Evolutionary conservation across 192 early-diverging fungal species (phyloP), one percentile per base, ranked within the genome.

Genomic region (Coemansia sp.): DNA sequence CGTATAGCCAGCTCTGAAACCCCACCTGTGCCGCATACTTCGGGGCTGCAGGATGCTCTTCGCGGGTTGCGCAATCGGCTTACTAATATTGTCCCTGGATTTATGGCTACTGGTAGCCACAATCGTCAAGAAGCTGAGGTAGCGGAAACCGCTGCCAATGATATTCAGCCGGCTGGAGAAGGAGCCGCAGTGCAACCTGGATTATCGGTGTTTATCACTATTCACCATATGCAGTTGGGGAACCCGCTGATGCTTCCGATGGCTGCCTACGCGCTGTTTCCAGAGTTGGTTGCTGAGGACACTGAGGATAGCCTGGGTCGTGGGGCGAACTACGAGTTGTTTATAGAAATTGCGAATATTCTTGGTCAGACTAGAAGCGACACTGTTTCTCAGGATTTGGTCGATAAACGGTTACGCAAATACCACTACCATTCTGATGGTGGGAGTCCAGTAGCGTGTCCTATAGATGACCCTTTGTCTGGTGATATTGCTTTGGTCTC

Each of bases 301-400:
- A 6, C 21, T 33, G 32, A 21, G 35, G n/a, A 42, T 0, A 70
- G 38, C 42, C n/a, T 63, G 46, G 26, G 65, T 30, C 38, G 65
- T 2, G 68, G 64, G 10, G 74, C 57, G 58, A 74, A 77, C 69
- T 82, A 82, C 50, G 80, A 82, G 11, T 58, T 82, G 68, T 74
- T 74, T 53, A 58, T 74, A 42, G 80, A 82, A 50, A 69, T 82
- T 38, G 66, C 80, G 17, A 77, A 70, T 39, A 82, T 82, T 19
- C 61, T 82, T 26, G 80, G 80, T 8, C 69, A 74, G 47, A 75
- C 67, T 7, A 60, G 47, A 26, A 43, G 69, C 8, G 66, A 57
- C 35, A 82, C 80, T 0, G 72, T 77, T 35, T 74, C 57, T n/a
- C 80, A 82, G 67, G 80, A 74, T 19, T 14, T 69, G 39, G 63